phyloP scores from a whole-genome alignment of 768 basidiomycete species.

The Mycena capillaripes region DNA sequence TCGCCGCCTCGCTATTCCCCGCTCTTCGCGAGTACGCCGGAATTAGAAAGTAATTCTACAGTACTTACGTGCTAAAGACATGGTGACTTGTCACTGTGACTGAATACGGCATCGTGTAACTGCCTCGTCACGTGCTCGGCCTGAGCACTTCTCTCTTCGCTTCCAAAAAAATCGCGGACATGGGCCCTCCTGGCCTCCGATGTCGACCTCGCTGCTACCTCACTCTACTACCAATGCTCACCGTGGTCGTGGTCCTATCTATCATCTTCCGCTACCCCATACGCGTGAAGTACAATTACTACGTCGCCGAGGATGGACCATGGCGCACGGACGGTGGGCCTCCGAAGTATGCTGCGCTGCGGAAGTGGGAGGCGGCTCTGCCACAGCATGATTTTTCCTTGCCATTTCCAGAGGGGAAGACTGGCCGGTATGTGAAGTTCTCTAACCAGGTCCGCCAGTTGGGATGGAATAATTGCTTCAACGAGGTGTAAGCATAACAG shows the following conservation, averaged over 20 bases:
- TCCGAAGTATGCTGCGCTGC: slow-evolving; percentile 52
- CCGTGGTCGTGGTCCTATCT: neutral
- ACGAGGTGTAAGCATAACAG: slow-evolving; percentile 57
- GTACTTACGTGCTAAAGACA: too few relatives aligned
- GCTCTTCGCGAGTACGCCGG: too few relatives aligned
- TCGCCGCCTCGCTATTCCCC: too few relatives aligned
- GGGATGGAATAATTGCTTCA: slow-evolving; percentile 67
- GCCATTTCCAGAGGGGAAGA: slow-evolving; percentile 62
- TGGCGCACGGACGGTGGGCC: slow-evolving; percentile 40
- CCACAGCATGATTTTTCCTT: slow-evolving; percentile 64
- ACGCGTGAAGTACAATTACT: slow-evolving; percentile 11
- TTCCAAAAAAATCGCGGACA: neutral
- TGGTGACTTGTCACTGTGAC: too few relatives aligned
- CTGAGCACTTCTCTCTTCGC: too few relatives aligned
- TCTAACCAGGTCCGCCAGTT: slow-evolving; percentile 54
- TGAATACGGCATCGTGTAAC: too few relatives aligned
- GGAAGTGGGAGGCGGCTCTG: slow-evolving; percentile 56
- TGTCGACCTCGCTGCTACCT: neutral
- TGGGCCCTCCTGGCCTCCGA: neutral
- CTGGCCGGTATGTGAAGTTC: slow-evolving; percentile 64
- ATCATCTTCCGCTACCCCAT: neutral
- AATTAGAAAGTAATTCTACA: too few relatives aligned
- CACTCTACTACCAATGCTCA: neutral
- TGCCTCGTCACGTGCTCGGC: too few relatives aligned
- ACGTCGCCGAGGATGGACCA: too few relatives aligned